Evolutionary conservation across 2,329 filamentous ascomycete genomes (phyloP), one percentile per base, ranked within the genome.

Genomic region (Aspergillus sp.): DNA sequence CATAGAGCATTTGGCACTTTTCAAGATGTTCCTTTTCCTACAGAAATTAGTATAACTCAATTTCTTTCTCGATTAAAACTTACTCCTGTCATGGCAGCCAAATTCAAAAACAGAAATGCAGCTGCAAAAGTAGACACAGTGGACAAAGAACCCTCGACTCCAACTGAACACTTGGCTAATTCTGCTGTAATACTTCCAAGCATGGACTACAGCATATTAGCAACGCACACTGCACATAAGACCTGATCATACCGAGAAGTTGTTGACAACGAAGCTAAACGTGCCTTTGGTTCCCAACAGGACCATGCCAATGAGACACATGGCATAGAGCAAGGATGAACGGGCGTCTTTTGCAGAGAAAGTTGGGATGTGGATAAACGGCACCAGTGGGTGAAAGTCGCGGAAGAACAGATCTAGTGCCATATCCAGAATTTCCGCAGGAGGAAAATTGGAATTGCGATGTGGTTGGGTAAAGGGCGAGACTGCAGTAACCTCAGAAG

Each of bases 351-450:
- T 81, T 1, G 81, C 81, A 13, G 78, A 80, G 62, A 84, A 84
- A 0, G 82, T 83, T 2, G 82, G 81, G 13, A 82, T 74, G 65
- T 84, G 82, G 6, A 84, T 79, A 61, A 84, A 83, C 0, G 82
- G 82, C 38, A 83, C 75, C 3, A 82, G 77, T 1, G 81, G 80
- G 57, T 84, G 81, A 60, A 84, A 84, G 38, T 81, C 80, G 51
- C 82, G 81, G 61, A 84, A 82, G 64, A 82, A 84, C 57, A 83
- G 77, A 65, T 84, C 82, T 19, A 84, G 67, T 8, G 81, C 80
- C 68, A 84, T 83, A 60, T 84, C 82, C 10, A 84, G 70, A 7
- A 84, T 80, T 63, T 84, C 82, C 3, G 81, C 79, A 2, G 82
- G 81, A 38, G 78, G 82, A 66, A 77, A 84, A 68, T 64, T 74